Evolutionary conservation across 345 rosid genomes (phyloP).

Genomic region (Triadica sebifera): DNA sequence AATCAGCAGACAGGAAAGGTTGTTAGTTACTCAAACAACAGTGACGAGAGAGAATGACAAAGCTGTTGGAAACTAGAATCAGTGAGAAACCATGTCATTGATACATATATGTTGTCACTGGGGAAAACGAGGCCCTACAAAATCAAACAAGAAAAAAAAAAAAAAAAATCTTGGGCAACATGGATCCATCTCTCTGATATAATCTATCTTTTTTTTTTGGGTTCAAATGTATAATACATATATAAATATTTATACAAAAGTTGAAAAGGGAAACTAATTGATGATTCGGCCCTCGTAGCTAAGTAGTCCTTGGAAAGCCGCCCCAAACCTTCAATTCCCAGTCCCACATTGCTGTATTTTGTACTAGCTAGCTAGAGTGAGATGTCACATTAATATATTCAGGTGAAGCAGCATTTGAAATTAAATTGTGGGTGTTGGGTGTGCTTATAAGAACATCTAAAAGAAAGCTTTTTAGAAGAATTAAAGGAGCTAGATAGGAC

Average conservation of each 20-base stretch:
- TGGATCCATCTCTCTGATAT: too few species aligned
- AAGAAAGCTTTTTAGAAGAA: not conserved
- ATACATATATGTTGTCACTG: too few species aligned
- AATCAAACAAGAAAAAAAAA: too few species aligned
- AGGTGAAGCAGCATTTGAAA: not conserved
- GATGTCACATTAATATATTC: not conserved
- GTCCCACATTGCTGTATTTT: not conserved
- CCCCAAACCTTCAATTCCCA: too few species aligned
- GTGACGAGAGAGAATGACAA: too few species aligned
- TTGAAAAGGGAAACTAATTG: not conserved
- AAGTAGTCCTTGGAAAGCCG: not conserved
- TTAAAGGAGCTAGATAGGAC: not conserved
- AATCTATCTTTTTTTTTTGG: too few species aligned
- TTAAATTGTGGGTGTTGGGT: not conserved
- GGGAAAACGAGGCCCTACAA: too few species aligned
- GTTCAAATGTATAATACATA: not conserved
- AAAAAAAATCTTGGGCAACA: too few species aligned
- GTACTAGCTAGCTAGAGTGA: too few species aligned
- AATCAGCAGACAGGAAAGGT: constrained; percentile 4
- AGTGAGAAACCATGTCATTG: too few species aligned
- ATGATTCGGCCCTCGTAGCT: too few species aligned
- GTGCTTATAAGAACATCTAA: not conserved
- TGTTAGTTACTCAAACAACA: not conserved
- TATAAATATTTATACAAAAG: constrained; percentile 8
- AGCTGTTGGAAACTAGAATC: too few species aligned